A percentile compares a stretch with the other conserved stretches of the same genome.
Evolutionary conservation across 179 eudicot species (phyloP).

Genomic region (Spinacia oleracea): DNA sequence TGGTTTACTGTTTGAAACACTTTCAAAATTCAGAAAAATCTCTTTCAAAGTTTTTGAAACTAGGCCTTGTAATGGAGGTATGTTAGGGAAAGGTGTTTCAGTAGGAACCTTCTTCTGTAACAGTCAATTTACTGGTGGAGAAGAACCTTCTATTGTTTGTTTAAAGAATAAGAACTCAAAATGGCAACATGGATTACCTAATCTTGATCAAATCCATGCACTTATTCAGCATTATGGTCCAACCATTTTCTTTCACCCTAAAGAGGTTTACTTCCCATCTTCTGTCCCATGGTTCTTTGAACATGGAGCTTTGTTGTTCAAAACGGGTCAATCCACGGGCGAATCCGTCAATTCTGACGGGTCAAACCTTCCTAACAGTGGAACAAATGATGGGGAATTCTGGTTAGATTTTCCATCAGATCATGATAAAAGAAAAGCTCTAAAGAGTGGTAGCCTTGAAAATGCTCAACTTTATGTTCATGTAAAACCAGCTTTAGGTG

Average conservation of each 20-base stretch:
- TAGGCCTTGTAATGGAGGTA: constrained; percentile 66
- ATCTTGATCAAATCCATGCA: constrained; percentile 64
- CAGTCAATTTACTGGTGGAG: constrained; percentile 33
- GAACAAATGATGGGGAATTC: constrained; percentile 59
- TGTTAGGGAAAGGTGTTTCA: constrained; percentile 59
- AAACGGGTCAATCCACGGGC: constrained; percentile 35
- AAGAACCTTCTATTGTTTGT: constrained; percentile 48
- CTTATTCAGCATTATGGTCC: constrained; percentile 81
- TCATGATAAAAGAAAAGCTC: constrained; percentile 39
- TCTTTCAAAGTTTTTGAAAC: constrained; percentile 62
- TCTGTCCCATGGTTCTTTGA: constrained; percentile 77
- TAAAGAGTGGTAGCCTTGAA: constrained; percentile 60
- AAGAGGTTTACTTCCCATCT: constrained; percentile 70
- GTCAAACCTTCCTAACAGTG: constrained; percentile 68
- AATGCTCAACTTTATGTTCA: constrained; percentile 76
- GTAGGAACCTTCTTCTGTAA: constrained; percentile 74
- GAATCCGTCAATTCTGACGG: constrained; percentile 57
- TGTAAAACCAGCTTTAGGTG: constrained; percentile 86
- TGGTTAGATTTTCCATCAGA: constrained; percentile 74
- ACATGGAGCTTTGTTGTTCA: constrained; percentile 62
- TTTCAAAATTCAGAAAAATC: constrained; percentile 30
- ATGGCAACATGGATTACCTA: constrained; percentile 56
- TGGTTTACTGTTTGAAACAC: constrained; percentile 35
- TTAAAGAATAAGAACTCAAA: constrained; percentile 53
- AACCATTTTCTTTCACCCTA: constrained; percentile 76